Evolutionary conservation across 2,329 filamentous ascomycete species (phyloP).

Genomic region (Penicillium paneum): DNA sequence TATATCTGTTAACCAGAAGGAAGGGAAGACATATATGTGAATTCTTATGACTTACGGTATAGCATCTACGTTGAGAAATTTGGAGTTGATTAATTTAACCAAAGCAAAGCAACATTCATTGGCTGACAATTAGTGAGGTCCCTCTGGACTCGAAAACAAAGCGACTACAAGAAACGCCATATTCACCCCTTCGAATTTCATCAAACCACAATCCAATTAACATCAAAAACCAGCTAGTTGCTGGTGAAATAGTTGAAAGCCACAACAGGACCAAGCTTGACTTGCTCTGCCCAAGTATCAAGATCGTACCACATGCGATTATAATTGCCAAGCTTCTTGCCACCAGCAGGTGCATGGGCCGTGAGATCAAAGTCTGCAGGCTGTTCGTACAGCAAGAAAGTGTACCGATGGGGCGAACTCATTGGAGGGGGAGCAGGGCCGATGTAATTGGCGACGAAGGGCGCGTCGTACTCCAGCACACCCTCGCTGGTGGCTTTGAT

Average conservation of each 20-base stretch:
- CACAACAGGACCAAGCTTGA: slow-evolving; percentile 32
- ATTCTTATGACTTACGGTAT: background rate
- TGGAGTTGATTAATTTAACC: no score
- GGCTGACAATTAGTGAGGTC: background rate
- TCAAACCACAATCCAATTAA: background rate
- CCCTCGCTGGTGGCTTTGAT: slow-evolving; percentile 13
- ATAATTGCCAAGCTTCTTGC: slow-evolving; percentile 36
- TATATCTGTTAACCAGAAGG: background rate
- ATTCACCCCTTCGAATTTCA: background rate
- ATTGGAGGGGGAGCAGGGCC: slow-evolving; percentile 48
- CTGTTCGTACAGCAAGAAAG: slow-evolving; percentile 51
- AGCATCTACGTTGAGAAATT: background rate
- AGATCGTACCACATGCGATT: slow-evolving; percentile 45
- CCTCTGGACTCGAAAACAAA: background rate
- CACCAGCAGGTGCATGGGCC: slow-evolving; percentile 35
- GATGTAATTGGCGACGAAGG: slow-evolving; percentile 40
- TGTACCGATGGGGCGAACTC: slow-evolving; percentile 50
- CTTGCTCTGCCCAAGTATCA: slow-evolving; percentile 40
- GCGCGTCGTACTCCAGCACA: slow-evolving; percentile 14
- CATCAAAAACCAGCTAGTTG: slow-evolving; percentile 15
- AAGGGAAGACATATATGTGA: background rate
- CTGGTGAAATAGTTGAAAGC: slow-evolving; percentile 41
- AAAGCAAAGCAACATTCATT: background rate
- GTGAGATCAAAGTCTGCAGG: slow-evolving; percentile 39
- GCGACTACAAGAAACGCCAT: background rate